Evolutionary conservation across 2,329 filamentous ascomycete species (phyloP).

Genomic region (Neurospora sp.): DNA sequence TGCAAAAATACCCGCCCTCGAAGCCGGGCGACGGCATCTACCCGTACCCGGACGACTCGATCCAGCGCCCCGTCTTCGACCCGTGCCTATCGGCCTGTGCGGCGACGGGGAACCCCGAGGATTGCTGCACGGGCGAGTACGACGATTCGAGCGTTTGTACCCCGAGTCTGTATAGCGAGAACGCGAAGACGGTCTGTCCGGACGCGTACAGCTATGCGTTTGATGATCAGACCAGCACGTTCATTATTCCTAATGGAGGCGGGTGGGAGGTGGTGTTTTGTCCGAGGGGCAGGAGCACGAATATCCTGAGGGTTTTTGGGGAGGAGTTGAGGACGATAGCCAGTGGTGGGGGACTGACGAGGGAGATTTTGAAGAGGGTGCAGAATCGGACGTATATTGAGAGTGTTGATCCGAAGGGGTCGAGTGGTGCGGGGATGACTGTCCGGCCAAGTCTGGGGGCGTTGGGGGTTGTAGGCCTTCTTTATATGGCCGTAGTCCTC

Average conservation of each 20-base stretch:
- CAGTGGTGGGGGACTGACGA: constrained; percentile 28
- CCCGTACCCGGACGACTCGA: constrained; percentile 67
- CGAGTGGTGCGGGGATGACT: neutral
- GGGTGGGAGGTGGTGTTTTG: constrained; percentile 75
- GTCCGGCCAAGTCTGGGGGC: neutral
- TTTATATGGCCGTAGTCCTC: neutral
- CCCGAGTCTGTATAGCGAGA: constrained; percentile 56
- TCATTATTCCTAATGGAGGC: constrained; percentile 55
- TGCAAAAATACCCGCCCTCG: constrained; percentile 56
- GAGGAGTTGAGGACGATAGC: constrained; percentile 39
- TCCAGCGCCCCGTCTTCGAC: constrained; percentile 61
- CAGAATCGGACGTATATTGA: constrained; percentile 28
- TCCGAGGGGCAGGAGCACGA: constrained; percentile 50
- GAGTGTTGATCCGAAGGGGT: constrained; percentile 5
- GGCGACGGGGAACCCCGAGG: constrained; percentile 52
- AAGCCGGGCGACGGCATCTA: constrained; percentile 69
- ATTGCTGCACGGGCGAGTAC: constrained; percentile 68
- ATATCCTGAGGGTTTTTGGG: constrained; percentile 44
- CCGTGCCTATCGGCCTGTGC: constrained; percentile 72
- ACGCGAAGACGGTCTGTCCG: constrained; percentile 66
- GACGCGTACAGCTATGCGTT: constrained; percentile 75
- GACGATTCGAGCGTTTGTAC: constrained; percentile 53
- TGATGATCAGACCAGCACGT: constrained; percentile 48
- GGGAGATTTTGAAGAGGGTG: constrained; percentile 22
- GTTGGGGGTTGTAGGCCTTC: neutral